Percentiles rank a stretch among this genome's conserved stretches.
phyloP scores from a whole-genome alignment of 148 eudicot genomes.

The Nyssa sinensis region DNA sequence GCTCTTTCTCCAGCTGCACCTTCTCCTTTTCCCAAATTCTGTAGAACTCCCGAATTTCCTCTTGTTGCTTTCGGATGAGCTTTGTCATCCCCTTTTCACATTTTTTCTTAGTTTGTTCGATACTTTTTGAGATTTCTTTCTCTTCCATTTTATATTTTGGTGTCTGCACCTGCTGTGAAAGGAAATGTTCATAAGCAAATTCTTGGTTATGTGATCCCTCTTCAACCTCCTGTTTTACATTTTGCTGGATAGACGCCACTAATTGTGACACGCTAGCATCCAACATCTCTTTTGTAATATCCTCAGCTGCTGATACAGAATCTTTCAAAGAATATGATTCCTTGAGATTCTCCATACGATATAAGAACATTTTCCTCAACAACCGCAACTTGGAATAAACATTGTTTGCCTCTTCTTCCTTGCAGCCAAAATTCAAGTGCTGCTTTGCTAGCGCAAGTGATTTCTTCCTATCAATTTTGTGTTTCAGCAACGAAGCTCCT shows the following conservation, averaged over 20 bases:
- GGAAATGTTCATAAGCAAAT: constrained; percentile 11
- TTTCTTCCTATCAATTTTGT: constrained; percentile 53
- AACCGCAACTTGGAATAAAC: constrained; percentile 44
- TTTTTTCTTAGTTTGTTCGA: constrained; percentile 29
- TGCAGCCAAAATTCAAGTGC: constrained; percentile 51
- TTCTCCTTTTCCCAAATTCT: constrained; percentile 37
- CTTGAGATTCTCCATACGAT: constrained; percentile 26
- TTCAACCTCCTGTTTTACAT: constrained; percentile 20
- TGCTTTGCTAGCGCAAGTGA: constrained; percentile 52
- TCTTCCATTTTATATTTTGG: constrained; percentile 12
- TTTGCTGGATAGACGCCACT: constrained; percentile 8
- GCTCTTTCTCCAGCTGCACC: constrained; percentile 33
- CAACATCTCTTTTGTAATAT: constrained; percentile 11
- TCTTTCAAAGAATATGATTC: constrained; percentile 17
- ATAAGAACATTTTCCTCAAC: constrained; percentile 43
- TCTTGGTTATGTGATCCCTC: constrained; percentile 22
- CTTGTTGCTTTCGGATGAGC: constrained; percentile 41
- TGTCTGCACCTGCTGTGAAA: constrained; percentile 1
- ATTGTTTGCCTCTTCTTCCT: constrained; percentile 45
- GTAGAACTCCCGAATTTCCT: constrained; percentile 40
- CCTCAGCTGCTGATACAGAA: constrained; percentile 16
- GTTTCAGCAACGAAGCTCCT: constrained; percentile 54
- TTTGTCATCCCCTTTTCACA: constrained; percentile 32
- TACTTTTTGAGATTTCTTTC: constrained; percentile 18
- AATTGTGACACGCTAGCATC: constrained; percentile 16